Conservation (phyloP, 805 yeast species). For the Brettanomyces bruxellensis region DNA sequence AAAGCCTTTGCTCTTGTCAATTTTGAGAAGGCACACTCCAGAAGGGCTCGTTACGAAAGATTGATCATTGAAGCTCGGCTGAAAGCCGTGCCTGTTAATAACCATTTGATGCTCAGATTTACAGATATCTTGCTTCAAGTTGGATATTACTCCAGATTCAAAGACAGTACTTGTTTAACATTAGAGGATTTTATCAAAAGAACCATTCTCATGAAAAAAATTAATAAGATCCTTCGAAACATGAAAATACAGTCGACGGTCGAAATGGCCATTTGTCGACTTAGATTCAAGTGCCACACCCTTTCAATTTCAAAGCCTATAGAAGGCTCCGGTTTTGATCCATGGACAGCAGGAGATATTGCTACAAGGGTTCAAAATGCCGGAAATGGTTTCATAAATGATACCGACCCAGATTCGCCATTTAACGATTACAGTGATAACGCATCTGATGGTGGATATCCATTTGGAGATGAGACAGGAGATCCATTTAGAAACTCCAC, state of each 20-base stretch:
- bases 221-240: slow-evolving; percentile 37
- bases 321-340: slow-evolving; percentile 1
- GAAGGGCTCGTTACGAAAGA: slow-evolving; percentile 49
- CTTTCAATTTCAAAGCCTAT: background rate
- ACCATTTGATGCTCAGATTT: slow-evolving; percentile 59
- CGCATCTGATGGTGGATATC: no score
- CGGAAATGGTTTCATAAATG: no score
- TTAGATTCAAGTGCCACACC: slow-evolving; percentile 29
- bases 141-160: slow-evolving; percentile 71
- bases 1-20: slow-evolving; percentile 45
- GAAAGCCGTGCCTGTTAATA: slow-evolving; percentile 43
- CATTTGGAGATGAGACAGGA: no score
- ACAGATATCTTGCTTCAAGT: slow-evolving; percentile 51
- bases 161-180: slow-evolving; percentile 67
- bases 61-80: slow-evolving; percentile 62
- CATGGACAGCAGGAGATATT: slow-evolving; percentile 2
- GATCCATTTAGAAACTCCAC: no score
- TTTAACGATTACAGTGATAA: no score
- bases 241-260: slow-evolving; percentile 37
- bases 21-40: slow-evolving; percentile 40
- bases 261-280: slow-evolving; percentile 37
- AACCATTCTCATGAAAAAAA: slow-evolving; percentile 46
- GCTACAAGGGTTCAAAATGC: background rate
- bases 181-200: slow-evolving; percentile 63
- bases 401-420: no score